Evolutionary conservation across 2,329 filamentous ascomycete species (phyloP), one percentile per base, ranked within the genome.

Genomic region (Fusarium napiforme): DNA sequence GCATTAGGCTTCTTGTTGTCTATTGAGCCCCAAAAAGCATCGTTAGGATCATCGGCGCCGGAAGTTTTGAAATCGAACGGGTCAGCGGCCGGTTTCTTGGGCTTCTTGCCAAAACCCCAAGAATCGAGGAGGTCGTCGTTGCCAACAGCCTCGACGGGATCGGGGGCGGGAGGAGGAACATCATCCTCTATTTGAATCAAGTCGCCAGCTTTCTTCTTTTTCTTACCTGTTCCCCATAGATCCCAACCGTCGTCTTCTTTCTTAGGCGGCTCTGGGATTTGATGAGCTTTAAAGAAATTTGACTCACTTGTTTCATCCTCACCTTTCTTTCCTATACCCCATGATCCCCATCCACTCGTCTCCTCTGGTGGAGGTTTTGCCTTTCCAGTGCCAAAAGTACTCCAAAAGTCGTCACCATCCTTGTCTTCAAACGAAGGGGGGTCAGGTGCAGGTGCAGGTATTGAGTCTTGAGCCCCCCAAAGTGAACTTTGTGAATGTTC

Each of bases 61-160:
- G 85, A 82, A 40, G 82, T 82, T 70, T 83, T 84, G 69, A 82
- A 78, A 59, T 77, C 79, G 61, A 76, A 73, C 59, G 79, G 77
- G 45, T 79, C 75, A 50, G 63, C 60, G 21, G 55, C 78, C 49
- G 65, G 47, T 45, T 82, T 82, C 66, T 83, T 84, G 62, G 81
- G 81, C 69, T 89, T 89, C 76, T 89, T 89, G 16, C 84, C 82
- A 58, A 85, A 88, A 37, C 86, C 87, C 84, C 89, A 90, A 53
- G 87, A 86, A 67, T 83, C 86, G 78, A 89, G 89, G 73, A 89
- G 88, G 64, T 87, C 87, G 60, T 88, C 86, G 46, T 84, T 83
- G 19, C 78, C 81, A 40, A 81, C 77, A 56, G 81, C 72, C 53
- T 81, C 79, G 19, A 78, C 74, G 68, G 80, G 65, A 43, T 79